A percentile compares a stretch with the other conserved stretches of the same genome.
Conservation (phyloP, 177 flowering plant genomes). For the Vitis hybrid region DNA sequence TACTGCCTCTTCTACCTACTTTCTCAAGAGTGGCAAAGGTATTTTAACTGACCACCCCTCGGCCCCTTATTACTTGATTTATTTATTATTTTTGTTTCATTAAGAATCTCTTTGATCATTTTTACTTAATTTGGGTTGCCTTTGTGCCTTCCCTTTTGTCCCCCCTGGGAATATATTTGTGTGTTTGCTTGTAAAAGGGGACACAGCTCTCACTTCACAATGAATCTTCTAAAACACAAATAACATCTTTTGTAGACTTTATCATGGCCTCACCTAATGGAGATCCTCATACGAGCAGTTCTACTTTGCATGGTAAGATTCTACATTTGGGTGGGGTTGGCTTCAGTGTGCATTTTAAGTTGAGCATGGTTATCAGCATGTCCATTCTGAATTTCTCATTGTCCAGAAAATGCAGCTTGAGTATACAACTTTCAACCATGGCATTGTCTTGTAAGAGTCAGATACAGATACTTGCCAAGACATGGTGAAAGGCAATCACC, state of each 20-base stretch:
- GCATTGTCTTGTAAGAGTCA: neutral
- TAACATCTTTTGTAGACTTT: conserved; percentile 14
- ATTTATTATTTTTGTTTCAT: neutral
- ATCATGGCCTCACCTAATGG: conserved; percentile 23
- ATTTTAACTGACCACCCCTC: neutral
- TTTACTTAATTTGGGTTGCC: no score
- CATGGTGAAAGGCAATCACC: neutral
- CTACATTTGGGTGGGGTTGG: neutral
- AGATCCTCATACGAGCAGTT: conserved; percentile 20
- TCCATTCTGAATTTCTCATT: neutral
- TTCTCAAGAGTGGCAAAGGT: conserved; percentile 31
- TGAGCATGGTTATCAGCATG: neutral
- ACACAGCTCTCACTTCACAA: neutral
- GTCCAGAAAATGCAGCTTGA: neutral
- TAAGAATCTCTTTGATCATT: neutral
- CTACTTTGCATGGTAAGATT: conserved; percentile 29
- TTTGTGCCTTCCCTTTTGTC: no score
- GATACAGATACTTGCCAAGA: neutral
- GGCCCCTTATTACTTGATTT: neutral
- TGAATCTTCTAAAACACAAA: neutral
- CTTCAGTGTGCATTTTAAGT: neutral
- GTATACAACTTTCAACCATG: neutral
- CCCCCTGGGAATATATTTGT: no score
- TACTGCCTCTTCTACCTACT: conserved; percentile 32
- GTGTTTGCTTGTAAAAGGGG: neutral